Base-by-base conservation (phyloP, 768 basidiomycete genomes). In the Leccinum aurantiacum region DNA sequence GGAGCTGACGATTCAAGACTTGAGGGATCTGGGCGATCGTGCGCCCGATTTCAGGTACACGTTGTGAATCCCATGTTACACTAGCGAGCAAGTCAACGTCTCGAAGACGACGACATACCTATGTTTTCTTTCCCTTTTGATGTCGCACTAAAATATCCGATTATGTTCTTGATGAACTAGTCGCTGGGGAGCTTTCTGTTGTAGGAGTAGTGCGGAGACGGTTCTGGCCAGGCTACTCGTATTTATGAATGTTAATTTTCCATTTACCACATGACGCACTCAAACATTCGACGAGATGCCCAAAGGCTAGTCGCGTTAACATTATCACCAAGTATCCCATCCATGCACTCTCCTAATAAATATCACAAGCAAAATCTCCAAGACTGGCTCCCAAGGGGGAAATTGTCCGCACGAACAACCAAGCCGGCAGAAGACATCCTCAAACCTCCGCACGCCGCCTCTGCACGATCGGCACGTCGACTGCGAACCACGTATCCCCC, bases 11-110 rank as follows among this genome's bases (percentile, higher is more conserved):
- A 7, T 35, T 0, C 64, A 63, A 50, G 62, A 71, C 27, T 29
- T 69, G 50, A 70, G 60, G 37, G 72, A 77, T 60, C 55, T 87
- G 67, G 87, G 87, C 1, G 86, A 88, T 62, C 77, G 81, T 56
- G 84, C 87, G 2, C 85, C 84, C 2, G 84, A 85, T 67, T 87
- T 88, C 65, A 74, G 84, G 60, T 87, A 88, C 64, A 83, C 78
- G 5, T 54, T 82, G 24, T 81, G 62, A 46, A 71, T 24, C 9
- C 7, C 10, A 48, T 27, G n/a, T 35, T 48, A 54, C 25, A 27
- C 50, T 14, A 48, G 24, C 19, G 19, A 46, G 44, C 5, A 46
- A 46, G 44, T 22, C 44, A 5, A 46, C 11, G 44, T 46, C 44
- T 19, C 3, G 19, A 46, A 50, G 25, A 27, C 50, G 50, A 51